Percentiles rank a stretch among this genome's conserved stretches.
Evolutionary conservation across 2,329 filamentous ascomycete species (phyloP).

Genomic region (Keithomyces neogunnii): DNA sequence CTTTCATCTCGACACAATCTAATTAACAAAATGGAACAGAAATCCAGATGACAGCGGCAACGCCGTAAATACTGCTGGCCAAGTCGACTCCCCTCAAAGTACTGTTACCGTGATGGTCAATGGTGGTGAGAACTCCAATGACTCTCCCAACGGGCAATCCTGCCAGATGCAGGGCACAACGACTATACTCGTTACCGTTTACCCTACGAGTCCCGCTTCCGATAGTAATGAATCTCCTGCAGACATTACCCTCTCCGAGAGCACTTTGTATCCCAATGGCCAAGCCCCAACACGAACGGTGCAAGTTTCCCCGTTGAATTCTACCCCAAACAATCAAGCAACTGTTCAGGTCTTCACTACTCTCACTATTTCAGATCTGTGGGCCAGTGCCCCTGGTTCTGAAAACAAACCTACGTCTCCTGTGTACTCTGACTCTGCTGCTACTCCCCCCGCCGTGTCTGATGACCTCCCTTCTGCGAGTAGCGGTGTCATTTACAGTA

Average conservation of each 20-base stretch:
- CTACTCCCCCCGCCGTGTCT: conserved; percentile 10
- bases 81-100: conserved; percentile 3
- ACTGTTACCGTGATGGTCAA: conserved; percentile 5
- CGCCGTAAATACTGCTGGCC: conserved; percentile 6
- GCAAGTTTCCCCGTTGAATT: conserved; percentile 16
- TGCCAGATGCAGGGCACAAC: conserved; percentile 31
- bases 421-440: conserved; percentile 9
- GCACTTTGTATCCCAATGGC: conserved; percentile 11
- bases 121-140: conserved; percentile 4
- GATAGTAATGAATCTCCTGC: conserved; percentile 3
- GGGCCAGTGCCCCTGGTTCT: conserved; percentile 14
- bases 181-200: conserved; percentile 41
- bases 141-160: conserved; percentile 15
- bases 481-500: conserved; percentile 10
- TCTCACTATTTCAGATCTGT: conserved; percentile 25
- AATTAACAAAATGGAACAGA: conserved; percentile 9
- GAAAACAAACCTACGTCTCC: conserved; percentile 4
- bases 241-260: conserved; percentile 10
- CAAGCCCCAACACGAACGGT: conserved; percentile 17
- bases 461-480: conserved; percentile 6
- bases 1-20: not conserved
- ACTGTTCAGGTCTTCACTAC: conserved; percentile 24
- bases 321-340: conserved; percentile 9
- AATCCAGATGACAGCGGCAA: conserved; percentile 8
- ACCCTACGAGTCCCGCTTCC: conserved; percentile 20